phyloP scores from a whole-genome alignment of 352 stramenopile species.

The Phytopythium aichiense region DNA sequence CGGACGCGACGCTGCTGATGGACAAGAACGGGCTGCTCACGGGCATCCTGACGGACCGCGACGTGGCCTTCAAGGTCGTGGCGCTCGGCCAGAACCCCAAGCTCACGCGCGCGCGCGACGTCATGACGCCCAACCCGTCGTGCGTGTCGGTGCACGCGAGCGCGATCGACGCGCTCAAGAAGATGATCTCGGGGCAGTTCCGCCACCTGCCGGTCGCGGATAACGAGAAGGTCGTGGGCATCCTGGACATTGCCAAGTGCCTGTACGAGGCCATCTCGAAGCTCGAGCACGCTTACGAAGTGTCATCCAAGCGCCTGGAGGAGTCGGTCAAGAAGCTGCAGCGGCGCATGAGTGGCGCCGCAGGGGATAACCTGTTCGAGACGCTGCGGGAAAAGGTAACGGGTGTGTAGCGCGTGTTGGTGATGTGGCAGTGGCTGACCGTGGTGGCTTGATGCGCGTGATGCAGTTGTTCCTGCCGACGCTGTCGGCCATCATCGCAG shows the following conservation, averaged over 20 bases:
- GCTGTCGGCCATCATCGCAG: constrained; percentile 68
- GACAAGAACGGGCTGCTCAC: constrained; percentile 85
- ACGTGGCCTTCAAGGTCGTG: constrained; percentile 93
- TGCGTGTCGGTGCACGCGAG: constrained; percentile 91
- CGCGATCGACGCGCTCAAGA: constrained; percentile 95
- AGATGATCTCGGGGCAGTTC: constrained; percentile 96
- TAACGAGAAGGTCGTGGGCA: constrained; percentile 92
- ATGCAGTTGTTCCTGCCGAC: constrained; percentile 80
- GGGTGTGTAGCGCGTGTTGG: too few relatives aligned
- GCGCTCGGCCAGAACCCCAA: constrained; percentile 80
- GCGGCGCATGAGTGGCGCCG: constrained; percentile 40
- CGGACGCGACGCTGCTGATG: constrained; percentile 92
- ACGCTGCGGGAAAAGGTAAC: constrained; percentile 69
- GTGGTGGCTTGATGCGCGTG: neutral
- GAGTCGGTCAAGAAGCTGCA: constrained; percentile 80
- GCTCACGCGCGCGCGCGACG: constrained; percentile 71
- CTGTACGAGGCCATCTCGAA: constrained; percentile 97
- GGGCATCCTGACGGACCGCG: constrained; percentile 95
- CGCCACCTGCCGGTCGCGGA: constrained; percentile 94
- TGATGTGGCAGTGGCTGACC: too few relatives aligned
- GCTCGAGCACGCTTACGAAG: constrained; percentile 89
- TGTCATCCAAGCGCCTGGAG: constrained; percentile 63
- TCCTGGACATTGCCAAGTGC: constrained; percentile 98
- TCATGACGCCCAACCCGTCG: constrained; percentile 96
- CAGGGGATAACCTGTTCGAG: constrained; percentile 73